Evolutionary conservation across 805 yeast genomes (phyloP), one percentile per base, ranked within the genome.

Genomic region (Tetrapisispora phaffii): DNA sequence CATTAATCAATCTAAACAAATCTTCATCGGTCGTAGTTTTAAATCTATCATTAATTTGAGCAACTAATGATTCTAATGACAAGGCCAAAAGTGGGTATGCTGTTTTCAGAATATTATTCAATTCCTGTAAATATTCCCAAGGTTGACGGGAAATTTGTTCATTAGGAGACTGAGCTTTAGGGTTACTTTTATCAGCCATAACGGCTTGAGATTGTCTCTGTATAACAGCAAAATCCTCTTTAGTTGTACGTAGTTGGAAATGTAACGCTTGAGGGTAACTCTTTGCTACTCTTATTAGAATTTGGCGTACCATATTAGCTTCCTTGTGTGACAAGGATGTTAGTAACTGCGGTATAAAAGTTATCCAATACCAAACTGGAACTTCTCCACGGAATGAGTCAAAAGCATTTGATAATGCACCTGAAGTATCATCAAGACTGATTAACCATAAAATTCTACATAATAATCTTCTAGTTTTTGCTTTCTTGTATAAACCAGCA

Each of bases 281-380:
- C 69, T 93, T 93, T 1, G 98, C 98, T 58, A 93, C 93, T 52
- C 93, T 74, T 44, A 88, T 84, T 59, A 93, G 73, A 37, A 93
- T 84, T 55, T 81, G 88, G 49, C 96, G 81, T 2, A 90, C 96
- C 62, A 88, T 72, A 45, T 78, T 75, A 0, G 97, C 97, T 61
- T 93, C 97, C 54, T 80, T 83, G 54, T 88, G 95, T 1, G 97
- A 85, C 48, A 93, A 70, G 0, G 96, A 82, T 0, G 96, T 82
- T 53, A 93, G 70, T 48, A 93, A 71, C 65, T 94, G 98, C 2
- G 98, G 98, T 53, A 93, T 88, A 57, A 84, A 93, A 0, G 97
- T 87, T 38, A 93, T 87, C 97, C 97, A 93, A 63, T 90, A 90
- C 99, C 99, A 93, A 2, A 90, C 96, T 4, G 99, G 98, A 35